Percentiles rank a stretch among this genome's conserved stretches.
phyloP scores from a whole-genome alignment of 1,284 basidiomycete genomes.

The Laetiporus sulphureus region DNA sequence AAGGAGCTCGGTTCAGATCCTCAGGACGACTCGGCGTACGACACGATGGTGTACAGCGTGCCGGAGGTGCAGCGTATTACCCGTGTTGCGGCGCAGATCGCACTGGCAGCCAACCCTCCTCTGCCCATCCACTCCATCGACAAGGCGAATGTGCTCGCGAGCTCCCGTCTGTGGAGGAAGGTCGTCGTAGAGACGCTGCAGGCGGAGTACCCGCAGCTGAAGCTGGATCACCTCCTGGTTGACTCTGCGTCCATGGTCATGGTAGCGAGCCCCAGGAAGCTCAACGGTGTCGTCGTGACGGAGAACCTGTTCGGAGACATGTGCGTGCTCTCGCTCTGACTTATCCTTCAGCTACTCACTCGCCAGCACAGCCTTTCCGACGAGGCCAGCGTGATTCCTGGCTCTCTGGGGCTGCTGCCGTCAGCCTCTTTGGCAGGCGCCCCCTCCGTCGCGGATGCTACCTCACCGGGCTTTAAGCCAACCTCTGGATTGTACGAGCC shows the following conservation, averaged over 20 bases:
- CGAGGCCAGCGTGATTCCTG: slow-evolving; percentile 96
- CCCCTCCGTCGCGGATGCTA: slow-evolving; percentile 57
- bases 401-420: slow-evolving; percentile 92
- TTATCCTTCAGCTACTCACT: slow-evolving; percentile 4
- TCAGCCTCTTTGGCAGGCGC: slow-evolving; percentile 94
- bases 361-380: slow-evolving; percentile 71
- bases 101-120: slow-evolving; percentile 79
- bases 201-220: slow-evolving; percentile 82
- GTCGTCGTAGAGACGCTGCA: slow-evolving; percentile 81
- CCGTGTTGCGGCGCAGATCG: slow-evolving; percentile 91
- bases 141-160: slow-evolving; percentile 98
- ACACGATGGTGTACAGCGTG: slow-evolving; percentile 91
- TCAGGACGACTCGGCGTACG: slow-evolving; percentile 70
- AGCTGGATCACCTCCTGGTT: slow-evolving; percentile 87
- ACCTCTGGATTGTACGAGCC: slow-evolving; percentile 92
- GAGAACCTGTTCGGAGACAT: slow-evolving; percentile 98
- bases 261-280: slow-evolving; percentile 85
- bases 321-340: slow-evolving; percentile 40
- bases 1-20: slow-evolving; percentile 76
- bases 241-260: slow-evolving; percentile 98
- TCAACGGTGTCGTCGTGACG: slow-evolving; percentile 93
- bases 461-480: slow-evolving; percentile 62
- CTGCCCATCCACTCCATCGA: slow-evolving; percentile 91
- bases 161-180: slow-evolving; percentile 91
- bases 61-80: slow-evolving; percentile 93